Conservation (phyloP, 495 filamentous ascomycete species). For the Penicillium argentinense region DNA sequence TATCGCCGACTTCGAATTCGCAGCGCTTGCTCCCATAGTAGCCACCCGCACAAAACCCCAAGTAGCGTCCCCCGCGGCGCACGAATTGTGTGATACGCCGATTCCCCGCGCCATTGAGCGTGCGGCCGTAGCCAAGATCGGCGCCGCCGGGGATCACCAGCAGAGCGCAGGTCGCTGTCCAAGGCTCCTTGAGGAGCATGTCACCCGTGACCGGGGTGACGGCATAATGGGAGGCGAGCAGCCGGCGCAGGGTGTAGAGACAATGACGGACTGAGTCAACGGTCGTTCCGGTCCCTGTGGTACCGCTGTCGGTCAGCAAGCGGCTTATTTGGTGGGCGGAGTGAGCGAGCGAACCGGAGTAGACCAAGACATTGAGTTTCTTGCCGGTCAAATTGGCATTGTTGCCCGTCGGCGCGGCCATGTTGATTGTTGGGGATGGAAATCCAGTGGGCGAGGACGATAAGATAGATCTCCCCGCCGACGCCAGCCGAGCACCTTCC, state of each 20-base stretch:
- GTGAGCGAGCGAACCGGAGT: slow-evolving; percentile 61
- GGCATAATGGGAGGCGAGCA: slow-evolving; percentile 92
- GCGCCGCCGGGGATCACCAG: slow-evolving; percentile 95
- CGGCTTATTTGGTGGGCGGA: slow-evolving; percentile 23
- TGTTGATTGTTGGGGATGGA: slow-evolving; percentile 17
- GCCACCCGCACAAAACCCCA: slow-evolving; percentile 92
- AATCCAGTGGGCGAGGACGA: slow-evolving; percentile 15
- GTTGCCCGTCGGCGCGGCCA: slow-evolving; percentile 34
- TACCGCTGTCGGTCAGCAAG: slow-evolving; percentile 26
- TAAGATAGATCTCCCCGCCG: slow-evolving; percentile 23
- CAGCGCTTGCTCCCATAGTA: slow-evolving; percentile 82
- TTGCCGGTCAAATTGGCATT: slow-evolving; percentile 53
- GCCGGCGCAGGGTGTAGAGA: slow-evolving; percentile 80
- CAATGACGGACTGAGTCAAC: slow-evolving; percentile 86
- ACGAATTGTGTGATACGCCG: slow-evolving; percentile 80
- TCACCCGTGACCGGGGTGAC: slow-evolving; percentile 80
- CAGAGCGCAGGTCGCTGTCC: slow-evolving; percentile 81
- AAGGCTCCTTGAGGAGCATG: slow-evolving; percentile 86
- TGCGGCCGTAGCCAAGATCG: slow-evolving; percentile 86
- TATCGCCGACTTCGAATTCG: slow-evolving; percentile 88
- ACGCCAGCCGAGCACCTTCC: slow-evolving; percentile 15
- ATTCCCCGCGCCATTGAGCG: slow-evolving; percentile 86
- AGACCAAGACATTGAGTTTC: slow-evolving; percentile 84
- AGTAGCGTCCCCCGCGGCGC: slow-evolving; percentile 76
- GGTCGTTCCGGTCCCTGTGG: slow-evolving; percentile 77